Evolutionary conservation across 1,284 basidiomycete species (phyloP), one percentile per base, ranked within the genome.

Genomic region (Rhodotorula sp.): DNA sequence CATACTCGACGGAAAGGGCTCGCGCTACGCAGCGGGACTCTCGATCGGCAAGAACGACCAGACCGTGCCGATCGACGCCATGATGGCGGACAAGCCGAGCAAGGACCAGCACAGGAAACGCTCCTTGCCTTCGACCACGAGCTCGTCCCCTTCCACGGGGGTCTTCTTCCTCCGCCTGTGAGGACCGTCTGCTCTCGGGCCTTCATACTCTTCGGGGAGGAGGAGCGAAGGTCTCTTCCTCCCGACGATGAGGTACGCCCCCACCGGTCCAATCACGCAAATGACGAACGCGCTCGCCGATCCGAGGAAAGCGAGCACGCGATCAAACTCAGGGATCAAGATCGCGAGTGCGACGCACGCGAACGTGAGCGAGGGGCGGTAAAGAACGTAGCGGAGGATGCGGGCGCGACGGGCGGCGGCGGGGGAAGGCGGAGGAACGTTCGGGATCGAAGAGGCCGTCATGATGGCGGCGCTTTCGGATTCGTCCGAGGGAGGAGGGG

Each of bases 221-320:
- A 43, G 8, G 39, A 43, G 49, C 52, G 31, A 12, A 2, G 23
- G 39, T 29, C 49, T 5, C 23, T 52, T n/a, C 23, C 57, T 29
- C 8, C 47, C 66, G 12, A 39, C 54, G 52, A 71, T 67, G n/a
- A 76, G 49, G 61, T 71, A 69, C 14, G 62, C 64, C 75, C 82
- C 80, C 39, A 93, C 85, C 3, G 92, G 92, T 2, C 91, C 88
- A 77, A 93, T 90, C 59, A 92, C 87, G 77, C 90, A 91, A 48
- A 93, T 87, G 75, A 90, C 83, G 80, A 95, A 95, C 0, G 92
- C 90, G 51, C 90, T 88, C 7, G 68, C 65, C 5, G 39, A 52
- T 1, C 94, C 93, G 51, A 96, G 84, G 80, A 95, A 92, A 20
- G 91, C 91, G 92, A 97, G 95, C 80, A 94, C 87, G 31, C 89